A percentile compares a stretch with the other conserved stretches of the same genome.
Conservation (phyloP, 371 early-diverging fungal genomes). For the Circinella minor region DNA sequence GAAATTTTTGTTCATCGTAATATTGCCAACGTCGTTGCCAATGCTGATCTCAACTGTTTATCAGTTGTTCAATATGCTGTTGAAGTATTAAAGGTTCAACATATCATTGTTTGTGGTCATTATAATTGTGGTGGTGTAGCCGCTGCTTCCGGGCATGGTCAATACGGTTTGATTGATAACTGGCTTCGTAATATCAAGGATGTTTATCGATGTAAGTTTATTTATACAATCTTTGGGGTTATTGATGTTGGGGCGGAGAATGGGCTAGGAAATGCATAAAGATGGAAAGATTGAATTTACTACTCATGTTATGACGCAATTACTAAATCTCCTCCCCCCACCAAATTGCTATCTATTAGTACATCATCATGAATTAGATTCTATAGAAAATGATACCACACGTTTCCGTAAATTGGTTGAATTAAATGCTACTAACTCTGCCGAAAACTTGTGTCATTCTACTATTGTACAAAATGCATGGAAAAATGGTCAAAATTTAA, state of each 20-base stretch:
- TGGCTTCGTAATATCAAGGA: conserved; percentile 85
- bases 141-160: conserved; percentile 66
- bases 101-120: conserved; percentile 93
- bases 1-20: conserved; percentile 96
- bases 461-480: conserved; percentile 87
- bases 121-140: conserved; percentile 89
- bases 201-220: conserved; percentile 60
- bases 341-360: conserved; percentile 21
- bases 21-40: conserved; percentile 90
- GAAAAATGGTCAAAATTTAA: conserved; percentile 74
- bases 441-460: conserved; percentile 73
- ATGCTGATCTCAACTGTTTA: conserved; percentile 80
- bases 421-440: conserved; percentile 79
- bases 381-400: conserved; percentile 40
- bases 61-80: conserved; percentile 94
- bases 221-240: background rate
- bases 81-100: conserved; percentile 87
- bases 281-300: too few relatives aligned
- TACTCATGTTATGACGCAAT: background rate
- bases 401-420: conserved; percentile 64
- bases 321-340: too few relatives aligned
- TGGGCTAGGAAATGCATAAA: too few relatives aligned
- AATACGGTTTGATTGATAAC: conserved; percentile 83
- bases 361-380: conserved; percentile 56
- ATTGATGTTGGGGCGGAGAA: background rate